Base-by-base conservation (phyloP, 306 rosid genomes). In the Cicer judaicum region DNA sequence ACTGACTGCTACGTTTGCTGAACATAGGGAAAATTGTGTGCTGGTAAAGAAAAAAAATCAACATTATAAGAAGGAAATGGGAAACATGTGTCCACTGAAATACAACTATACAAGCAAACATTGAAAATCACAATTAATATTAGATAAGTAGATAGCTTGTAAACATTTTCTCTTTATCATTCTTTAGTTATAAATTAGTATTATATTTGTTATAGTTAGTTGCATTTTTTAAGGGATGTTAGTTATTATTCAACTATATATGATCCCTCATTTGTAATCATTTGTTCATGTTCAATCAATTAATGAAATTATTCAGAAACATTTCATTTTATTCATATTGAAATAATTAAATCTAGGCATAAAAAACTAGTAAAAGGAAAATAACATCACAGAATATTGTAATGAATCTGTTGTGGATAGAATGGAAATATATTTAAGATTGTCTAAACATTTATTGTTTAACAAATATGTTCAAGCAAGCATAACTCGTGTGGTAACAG, bases 11-110 rank as follows among this genome's bases (percentile, higher is more conserved):
- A 5, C 11, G 81, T 57, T 74, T 86, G 82, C 48, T 72, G 19
- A 81, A 76, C 95, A 89, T 89, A 73, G 19, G 75, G 83, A 68
- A 69, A 73, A 83, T 24, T 8, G 47, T 70, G 34, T 29, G 24
- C 84, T 80, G 81, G 24, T 8, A 15, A 36, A 15, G 10, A 14
- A n/a, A 29, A 76, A 6, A 9, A 7, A 7, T 5, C 10, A 55
- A 1, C 71, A 10, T 1, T 34, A 38, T 2, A 34, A 50, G 5
- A 29, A 48, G 41, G 16, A 65, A 46, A 39, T 36, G 46, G 7
- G 44, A 49, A 66, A 61, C 47, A 29, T 14, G 13, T 47, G 6
- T n/a, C 13, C 56, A 54, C 52, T 48, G 10, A 15, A 64, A 14
- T 5, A 1, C 9, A 38, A 46, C 52, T 55, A 14, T 7, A 1